Percentiles rank a stretch among this genome's conserved stretches.
Conservation (phyloP, 805 yeast genomes). For the Saturnispora quitensis region DNA sequence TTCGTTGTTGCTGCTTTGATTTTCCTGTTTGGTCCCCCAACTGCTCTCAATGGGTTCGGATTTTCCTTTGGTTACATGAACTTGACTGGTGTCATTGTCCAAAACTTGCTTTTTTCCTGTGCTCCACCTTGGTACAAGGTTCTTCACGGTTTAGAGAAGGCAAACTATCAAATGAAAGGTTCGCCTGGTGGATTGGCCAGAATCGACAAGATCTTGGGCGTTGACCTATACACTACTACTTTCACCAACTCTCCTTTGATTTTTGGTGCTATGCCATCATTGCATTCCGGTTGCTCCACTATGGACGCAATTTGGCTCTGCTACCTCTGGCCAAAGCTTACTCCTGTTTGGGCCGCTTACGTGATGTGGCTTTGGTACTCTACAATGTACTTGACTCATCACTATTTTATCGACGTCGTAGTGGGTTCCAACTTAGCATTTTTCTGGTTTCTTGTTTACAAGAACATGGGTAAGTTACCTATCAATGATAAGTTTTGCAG, state of each 20-base stretch:
- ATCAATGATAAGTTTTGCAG: constrained; percentile 46
- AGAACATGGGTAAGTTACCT: constrained; percentile 53
- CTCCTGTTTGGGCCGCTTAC: constrained; percentile 61
- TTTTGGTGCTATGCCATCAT: constrained; percentile 70
- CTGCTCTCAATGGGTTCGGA: constrained; percentile 70
- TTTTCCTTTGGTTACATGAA: constrained; percentile 96
- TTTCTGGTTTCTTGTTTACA: constrained; percentile 58
- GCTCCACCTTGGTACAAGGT: constrained; percentile 98
- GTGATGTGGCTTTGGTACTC: constrained; percentile 98
- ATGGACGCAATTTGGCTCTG: constrained; percentile 85
- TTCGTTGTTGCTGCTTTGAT: constrained; percentile 71
- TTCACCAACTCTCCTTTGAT: constrained; percentile 84
- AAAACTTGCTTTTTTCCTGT: constrained; percentile 69
- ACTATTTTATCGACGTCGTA: constrained; percentile 85
- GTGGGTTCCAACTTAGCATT: constrained; percentile 87
- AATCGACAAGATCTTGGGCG: constrained; percentile 69
- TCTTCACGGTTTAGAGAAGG: constrained; percentile 77
- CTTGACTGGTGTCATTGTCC: constrained; percentile 72
- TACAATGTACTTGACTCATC: constrained; percentile 96
- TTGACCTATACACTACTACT: constrained; percentile 74
- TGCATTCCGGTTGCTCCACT: constrained; percentile 91
- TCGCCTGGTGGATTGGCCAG: constrained; percentile 93
- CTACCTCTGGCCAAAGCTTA: constrained; percentile 67
- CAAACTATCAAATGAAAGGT: constrained; percentile 84
- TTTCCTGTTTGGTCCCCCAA: constrained; percentile 89